Conservation (phyloP, 1,284 basidiomycete species). For the Cryptococcus deneoformans region DNA sequence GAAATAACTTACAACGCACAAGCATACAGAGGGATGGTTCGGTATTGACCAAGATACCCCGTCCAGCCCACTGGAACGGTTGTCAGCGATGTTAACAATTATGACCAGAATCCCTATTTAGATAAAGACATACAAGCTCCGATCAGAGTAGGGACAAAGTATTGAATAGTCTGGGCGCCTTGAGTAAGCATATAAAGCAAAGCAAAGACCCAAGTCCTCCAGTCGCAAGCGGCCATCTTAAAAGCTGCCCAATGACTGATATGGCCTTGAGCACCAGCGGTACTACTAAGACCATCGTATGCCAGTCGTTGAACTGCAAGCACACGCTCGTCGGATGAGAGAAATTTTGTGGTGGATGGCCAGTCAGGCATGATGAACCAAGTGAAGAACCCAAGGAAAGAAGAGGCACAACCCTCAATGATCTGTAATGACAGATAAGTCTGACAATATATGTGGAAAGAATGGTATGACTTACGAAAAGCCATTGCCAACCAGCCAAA, state of each 20-base stretch:
- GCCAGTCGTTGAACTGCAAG: constrained; percentile 51
- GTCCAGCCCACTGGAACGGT: constrained; percentile 40
- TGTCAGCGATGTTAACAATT: background rate
- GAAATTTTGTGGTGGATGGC: constrained; percentile 50
- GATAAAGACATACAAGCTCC: constrained; percentile 21
- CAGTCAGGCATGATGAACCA: constrained; percentile 46
- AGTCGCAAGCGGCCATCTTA: constrained; percentile 42
- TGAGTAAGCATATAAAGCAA: constrained; percentile 49
- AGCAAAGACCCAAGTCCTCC: constrained; percentile 43
- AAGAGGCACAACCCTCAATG: constrained; percentile 43
- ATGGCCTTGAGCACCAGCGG: constrained; percentile 29
- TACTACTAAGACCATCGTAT: constrained; percentile 46
- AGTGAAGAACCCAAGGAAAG: constrained; percentile 32
- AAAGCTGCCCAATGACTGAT: constrained; percentile 45
- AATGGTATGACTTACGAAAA: constrained; percentile 20
- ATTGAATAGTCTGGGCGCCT: constrained; percentile 53
- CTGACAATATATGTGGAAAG: no score
- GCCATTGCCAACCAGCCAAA: constrained; percentile 46
- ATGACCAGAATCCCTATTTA: background rate
- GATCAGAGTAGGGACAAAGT: constrained; percentile 52
- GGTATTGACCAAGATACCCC: constrained; percentile 51
- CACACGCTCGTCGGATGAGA: constrained; percentile 48
- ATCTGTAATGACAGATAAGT: constrained; percentile 1
- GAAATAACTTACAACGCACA: constrained; percentile 23
- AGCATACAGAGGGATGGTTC: constrained; percentile 53